Evolutionary conservation across 1,284 basidiomycete genomes (phyloP), one percentile per base, ranked within the genome.

Genomic region (Irpex sp.): DNA sequence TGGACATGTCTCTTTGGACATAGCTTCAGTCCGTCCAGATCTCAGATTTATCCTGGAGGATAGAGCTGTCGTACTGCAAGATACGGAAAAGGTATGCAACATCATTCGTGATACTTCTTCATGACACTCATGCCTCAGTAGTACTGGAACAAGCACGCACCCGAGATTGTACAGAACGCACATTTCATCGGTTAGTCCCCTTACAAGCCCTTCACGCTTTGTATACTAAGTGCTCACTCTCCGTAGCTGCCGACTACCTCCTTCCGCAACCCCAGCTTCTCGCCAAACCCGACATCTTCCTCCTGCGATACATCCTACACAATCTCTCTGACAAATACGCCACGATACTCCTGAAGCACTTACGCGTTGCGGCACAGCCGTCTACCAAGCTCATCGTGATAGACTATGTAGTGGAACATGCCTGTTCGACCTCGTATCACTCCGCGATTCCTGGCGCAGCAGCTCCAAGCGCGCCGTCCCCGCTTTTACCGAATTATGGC

Each of bases 301-400:
- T 73, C 13, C 37, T 74, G 3, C 67, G 71, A 1, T 65, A 59
- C 17, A 67, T 74, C 61, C 59, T 71, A 2, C 73, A 75, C 66
- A 70, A 75, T 62, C 74, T 71, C 71, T 43, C 66, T 7, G 68
- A 74, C 58, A n/a, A 39, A 0, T 58, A 65, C 37, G 63, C 65
- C 26, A 26, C 59, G 9, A 55, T 65, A 53, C 71, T 75, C 58
- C 68, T 76, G 11, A 21, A 49, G 11, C 63, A 66, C 3, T 65
- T 75, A 8, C 65, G 72, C 2, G 67, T 57, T 1, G 69, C 68
- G 2, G 70, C 71, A 5, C 35, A 26, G 35, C 59, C 65, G 15
- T 61, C 39, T n/a, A 67, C 63, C n/a, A 62, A 63, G 58, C 59
- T 68, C n/a, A 19, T 68, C 37, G 47, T 67, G 4, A 33, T 67